Base-by-base conservation (phyloP, 2,329 filamentous ascomycete species). In the Fusarium xylarioides region DNA sequence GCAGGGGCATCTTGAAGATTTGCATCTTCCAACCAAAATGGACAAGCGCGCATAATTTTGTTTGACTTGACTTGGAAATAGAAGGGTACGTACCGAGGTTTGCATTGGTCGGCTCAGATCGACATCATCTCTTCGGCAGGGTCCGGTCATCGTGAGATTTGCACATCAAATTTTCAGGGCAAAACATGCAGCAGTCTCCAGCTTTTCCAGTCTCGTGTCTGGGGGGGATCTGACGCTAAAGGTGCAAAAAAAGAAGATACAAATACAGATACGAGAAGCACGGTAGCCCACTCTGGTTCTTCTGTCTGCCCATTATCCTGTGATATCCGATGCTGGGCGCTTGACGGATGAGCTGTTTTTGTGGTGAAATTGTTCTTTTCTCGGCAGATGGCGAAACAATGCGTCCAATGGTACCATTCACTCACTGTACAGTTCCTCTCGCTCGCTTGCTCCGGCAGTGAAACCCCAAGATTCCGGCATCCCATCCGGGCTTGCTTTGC, bases 121-220 rank as follows among this genome's bases (percentile, higher is more conserved):
- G 55, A 75, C 76, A 76, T 76, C 66, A 76, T 74, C 40, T 54
- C 50, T 65, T 77, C 76, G 76, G 75, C 76, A 77, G 65, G 73
- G 59, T 67, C 76, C 76, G 74, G 40, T 44, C 63, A 55, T 71
- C 40, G 46, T 65, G 60, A 62, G 61, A 40, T 66, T 37, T 37
- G 16, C 37, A 34, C 35, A 18, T 40, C 34, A 40, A 37, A 50
- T 28, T 54, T 60, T 55, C 47, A 42, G 23, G 47, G 47, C 57
- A 60, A 60, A 57, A 40, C 54, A 26, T 66, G 63, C 42, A 60
- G 50, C 42, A 60, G 54, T 66, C 69, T 63, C 63, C 58, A 65
- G 52, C 67, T 66, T 44, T 60, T 21, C 40, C 37, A 35, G 40
- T 30, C 37, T 57, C 30, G 56, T 53, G n/a, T 50, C 70, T 23